A percentile compares a stretch with the other conserved stretches of the same genome.
Conservation (phyloP, 768 basidiomycete genomes). For the Obba rivulosa region DNA sequence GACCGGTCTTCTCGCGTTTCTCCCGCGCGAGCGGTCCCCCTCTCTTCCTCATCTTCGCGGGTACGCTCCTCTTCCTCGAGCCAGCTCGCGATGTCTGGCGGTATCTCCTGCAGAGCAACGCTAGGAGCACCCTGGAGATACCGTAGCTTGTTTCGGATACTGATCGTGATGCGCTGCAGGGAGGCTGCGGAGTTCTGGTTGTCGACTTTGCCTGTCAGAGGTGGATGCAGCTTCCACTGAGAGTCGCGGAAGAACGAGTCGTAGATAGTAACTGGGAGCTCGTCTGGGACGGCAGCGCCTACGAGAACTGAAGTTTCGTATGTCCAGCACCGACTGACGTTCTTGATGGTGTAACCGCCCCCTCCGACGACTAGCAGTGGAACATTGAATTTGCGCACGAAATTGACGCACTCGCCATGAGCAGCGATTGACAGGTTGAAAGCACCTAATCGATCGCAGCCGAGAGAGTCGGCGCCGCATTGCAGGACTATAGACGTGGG, state of each 20-base stretch:
- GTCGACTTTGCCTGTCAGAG: slow-evolving; percentile 84
- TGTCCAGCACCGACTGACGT: slow-evolving; percentile 98
- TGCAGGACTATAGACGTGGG: slow-evolving; percentile 91
- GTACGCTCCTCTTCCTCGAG: slow-evolving; percentile 68
- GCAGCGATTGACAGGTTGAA: slow-evolving; percentile 98
- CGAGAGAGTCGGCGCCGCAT: slow-evolving; percentile 95
- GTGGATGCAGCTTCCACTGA: slow-evolving; percentile 90
- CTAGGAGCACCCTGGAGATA: slow-evolving; percentile 96
- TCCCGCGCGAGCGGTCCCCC: slow-evolving; percentile 49
- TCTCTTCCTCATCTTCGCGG: slow-evolving; percentile 65
- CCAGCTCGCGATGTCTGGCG: slow-evolving; percentile 80
- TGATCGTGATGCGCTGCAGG: slow-evolving; percentile 83
- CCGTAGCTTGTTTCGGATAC: slow-evolving; percentile 80
- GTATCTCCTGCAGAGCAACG: slow-evolving; percentile 94
- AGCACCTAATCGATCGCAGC: slow-evolving; percentile 90
- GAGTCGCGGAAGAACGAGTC: slow-evolving; percentile 91
- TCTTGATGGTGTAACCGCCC: slow-evolving; percentile 95
- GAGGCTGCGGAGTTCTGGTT: slow-evolving; percentile 85
- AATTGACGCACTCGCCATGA: slow-evolving; percentile 97
- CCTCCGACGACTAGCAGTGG: slow-evolving; percentile 91
- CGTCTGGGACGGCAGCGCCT: slow-evolving; percentile 76
- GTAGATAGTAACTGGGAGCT: slow-evolving; percentile 85
- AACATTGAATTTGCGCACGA: slow-evolving; percentile 87
- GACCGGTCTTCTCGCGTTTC: slow-evolving; percentile 50
- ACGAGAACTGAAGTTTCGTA: slow-evolving; percentile 95